A percentile compares a stretch with the other conserved stretches of the same genome.
Evolutionary conservation across 108 stramenopile species (phyloP).

Genomic region (Cyclotella baltica): DNA sequence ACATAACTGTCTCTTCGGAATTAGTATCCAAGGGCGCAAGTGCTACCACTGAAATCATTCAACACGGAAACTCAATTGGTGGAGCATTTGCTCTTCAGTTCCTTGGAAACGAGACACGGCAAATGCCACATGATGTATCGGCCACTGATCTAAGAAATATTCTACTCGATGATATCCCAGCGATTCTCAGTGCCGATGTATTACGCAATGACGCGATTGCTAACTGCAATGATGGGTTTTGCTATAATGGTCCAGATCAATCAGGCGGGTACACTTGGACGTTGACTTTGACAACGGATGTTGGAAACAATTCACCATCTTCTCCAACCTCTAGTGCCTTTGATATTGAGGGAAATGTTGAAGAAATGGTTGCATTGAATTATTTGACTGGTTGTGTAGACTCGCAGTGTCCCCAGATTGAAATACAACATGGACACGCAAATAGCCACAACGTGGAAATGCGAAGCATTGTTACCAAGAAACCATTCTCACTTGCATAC

Average conservation of each 20-base stretch:
- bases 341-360: conserved; percentile 44
- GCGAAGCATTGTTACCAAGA: conserved; percentile 27
- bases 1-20: conserved; percentile 37
- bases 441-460: conserved; percentile 50
- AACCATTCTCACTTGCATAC: conserved; percentile 69
- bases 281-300: conserved; percentile 52
- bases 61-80: conserved; percentile 70
- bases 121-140: conserved; percentile 49
- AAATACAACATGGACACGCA: conserved; percentile 27
- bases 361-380: conserved; percentile 40
- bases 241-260: conserved; percentile 56
- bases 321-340: conserved; percentile 55
- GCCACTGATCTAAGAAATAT: conserved; percentile 39
- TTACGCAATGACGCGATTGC: conserved; percentile 46
- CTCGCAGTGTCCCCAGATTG: conserved; percentile 47
- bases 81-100: conserved; percentile 72
- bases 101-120: conserved; percentile 51
- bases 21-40: conserved; percentile 65
- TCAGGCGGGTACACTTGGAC: conserved; percentile 67
- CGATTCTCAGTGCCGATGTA: conserved; percentile 31
- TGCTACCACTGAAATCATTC: conserved; percentile 49
- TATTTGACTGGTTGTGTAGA: conserved; percentile 59
- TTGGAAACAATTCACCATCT: conserved; percentile 62
- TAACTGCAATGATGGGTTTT: conserved; percentile 61
- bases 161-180: conserved; percentile 36